Percentiles rank a stretch among this genome's conserved stretches.
phyloP scores from a whole-genome alignment of 805 yeast genomes.

The Brettanomyces sp. region DNA sequence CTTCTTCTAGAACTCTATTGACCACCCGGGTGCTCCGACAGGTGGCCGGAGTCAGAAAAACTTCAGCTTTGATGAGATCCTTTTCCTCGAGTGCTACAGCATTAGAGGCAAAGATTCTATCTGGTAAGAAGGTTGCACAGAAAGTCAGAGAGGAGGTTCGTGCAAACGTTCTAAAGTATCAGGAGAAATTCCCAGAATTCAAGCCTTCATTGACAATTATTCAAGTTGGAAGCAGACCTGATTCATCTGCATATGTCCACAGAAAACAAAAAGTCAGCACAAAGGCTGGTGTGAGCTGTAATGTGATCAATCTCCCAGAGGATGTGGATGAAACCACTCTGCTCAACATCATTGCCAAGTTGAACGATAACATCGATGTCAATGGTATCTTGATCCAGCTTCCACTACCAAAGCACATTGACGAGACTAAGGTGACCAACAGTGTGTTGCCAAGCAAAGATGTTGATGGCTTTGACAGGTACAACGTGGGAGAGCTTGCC shows the following conservation, averaged over 20 bases:
- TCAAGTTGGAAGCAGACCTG: conserved; percentile 73
- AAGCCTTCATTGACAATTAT: conserved; percentile 59
- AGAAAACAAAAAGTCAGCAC: conserved; percentile 74
- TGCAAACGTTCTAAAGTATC: conserved; percentile 30
- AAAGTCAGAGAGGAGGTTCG: conserved; percentile 34
- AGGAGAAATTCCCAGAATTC: conserved; percentile 41
- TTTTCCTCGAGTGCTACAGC: conserved; percentile 7
- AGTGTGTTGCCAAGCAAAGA: conserved; percentile 62
- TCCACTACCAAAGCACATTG: conserved; percentile 64
- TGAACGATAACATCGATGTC: conserved; percentile 51
- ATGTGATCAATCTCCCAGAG: conserved; percentile 50
- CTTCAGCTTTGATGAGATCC: too few species aligned
- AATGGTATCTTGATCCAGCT: conserved; percentile 72
- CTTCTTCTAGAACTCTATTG: too few species aligned
- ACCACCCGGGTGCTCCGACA: too few species aligned
- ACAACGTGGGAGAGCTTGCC: conserved; percentile 67
- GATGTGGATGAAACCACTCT: conserved; percentile 46
- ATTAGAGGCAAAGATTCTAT: conserved; percentile 25
- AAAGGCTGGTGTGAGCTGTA: conserved; percentile 58
- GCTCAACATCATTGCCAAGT: conserved; percentile 39
- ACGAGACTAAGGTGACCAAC: conserved; percentile 59
- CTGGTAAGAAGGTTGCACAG: conserved; percentile 40
- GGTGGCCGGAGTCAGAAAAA: too few species aligned
- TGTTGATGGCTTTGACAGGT: conserved; percentile 77
- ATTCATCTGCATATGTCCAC: conserved; percentile 71